Conservation (phyloP, 495 filamentous ascomycete species). For the Bathelium albidoporum region DNA sequence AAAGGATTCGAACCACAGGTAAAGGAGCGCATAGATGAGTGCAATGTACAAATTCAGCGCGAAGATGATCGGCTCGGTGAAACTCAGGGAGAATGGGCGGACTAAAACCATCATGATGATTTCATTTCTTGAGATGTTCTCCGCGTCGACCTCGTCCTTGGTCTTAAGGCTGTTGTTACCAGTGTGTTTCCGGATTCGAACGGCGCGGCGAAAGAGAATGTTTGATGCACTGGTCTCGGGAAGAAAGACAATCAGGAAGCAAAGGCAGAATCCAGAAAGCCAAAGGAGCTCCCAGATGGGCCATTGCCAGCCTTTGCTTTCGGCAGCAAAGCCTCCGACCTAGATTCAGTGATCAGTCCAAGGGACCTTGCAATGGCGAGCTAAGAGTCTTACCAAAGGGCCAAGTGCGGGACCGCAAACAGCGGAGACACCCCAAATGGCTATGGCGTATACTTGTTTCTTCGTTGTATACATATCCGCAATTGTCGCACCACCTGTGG, state of each 20-base stretch:
- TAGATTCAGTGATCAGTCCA: background rate
- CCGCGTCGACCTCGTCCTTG: conserved; percentile 36
- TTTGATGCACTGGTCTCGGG: conserved; percentile 23
- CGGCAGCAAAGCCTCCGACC: conserved; percentile 21
- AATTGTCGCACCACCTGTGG: conserved; percentile 46
- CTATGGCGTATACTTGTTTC: conserved; percentile 30
- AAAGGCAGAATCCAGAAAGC: conserved; percentile 9
- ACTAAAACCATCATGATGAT: conserved; percentile 31
- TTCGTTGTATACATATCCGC: conserved; percentile 26
- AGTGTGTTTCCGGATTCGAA: conserved; percentile 13
- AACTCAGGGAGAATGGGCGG: conserved; percentile 36
- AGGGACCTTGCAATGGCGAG: background rate
- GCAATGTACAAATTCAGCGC: conserved; percentile 44
- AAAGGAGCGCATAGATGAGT: conserved; percentile 44
- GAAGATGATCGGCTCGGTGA: conserved; percentile 32
- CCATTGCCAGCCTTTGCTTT: conserved; percentile 21
- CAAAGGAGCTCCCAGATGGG: conserved; percentile 28
- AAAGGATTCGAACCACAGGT: conserved; percentile 50
- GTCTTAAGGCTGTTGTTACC: conserved; percentile 22
- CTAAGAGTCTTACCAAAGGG: conserved; percentile 25
- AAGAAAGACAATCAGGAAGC: conserved; percentile 17
- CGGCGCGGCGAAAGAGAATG: conserved; percentile 25
- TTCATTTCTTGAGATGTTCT: conserved; percentile 23
- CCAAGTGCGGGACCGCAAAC: conserved; percentile 38
- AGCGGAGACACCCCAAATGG: conserved; percentile 27